Conservation (phyloP, 169 alveolate species). For the Fabrea salina region DNA sequence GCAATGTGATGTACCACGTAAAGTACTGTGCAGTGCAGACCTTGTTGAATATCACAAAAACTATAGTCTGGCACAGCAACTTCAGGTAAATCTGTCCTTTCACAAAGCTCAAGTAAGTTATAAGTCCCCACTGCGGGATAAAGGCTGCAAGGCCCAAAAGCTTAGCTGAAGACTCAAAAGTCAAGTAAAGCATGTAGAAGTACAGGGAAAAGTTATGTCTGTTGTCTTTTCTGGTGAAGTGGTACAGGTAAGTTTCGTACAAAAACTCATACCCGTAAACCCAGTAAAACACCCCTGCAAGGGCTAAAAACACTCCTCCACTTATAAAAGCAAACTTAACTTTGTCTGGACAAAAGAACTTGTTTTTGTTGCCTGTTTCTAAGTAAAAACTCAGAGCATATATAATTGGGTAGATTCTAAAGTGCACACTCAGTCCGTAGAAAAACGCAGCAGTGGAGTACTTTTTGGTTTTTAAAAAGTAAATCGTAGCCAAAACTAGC, state of each 20-base stretch:
- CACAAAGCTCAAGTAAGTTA: constrained; percentile 54
- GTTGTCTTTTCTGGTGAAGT: constrained; percentile 94
- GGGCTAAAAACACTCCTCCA: constrained; percentile 33
- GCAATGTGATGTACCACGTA: constrained; percentile 85
- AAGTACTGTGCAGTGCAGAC: constrained; percentile 94
- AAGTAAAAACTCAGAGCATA: constrained; percentile 86
- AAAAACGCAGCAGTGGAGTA: constrained; percentile 80
- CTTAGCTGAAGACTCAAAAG: constrained; percentile 64
- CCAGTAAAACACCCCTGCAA: constrained; percentile 37
- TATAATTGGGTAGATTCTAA: constrained; percentile 95
- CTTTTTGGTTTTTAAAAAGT: constrained; percentile 61
- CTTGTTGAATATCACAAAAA: constrained; percentile 94
- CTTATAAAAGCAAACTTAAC: constrained; percentile 24
- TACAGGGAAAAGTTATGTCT: constrained; percentile 96
- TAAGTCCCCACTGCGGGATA: constrained; percentile 64
- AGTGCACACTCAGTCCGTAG: constrained; percentile 94
- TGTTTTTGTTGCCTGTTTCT: constrained; percentile 43
- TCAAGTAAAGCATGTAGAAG: constrained; percentile 91
- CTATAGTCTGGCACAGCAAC: constrained; percentile 81
- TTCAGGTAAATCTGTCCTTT: constrained; percentile 48
- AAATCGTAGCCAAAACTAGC: constrained; percentile 65
- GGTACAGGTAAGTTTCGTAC: constrained; percentile 94
- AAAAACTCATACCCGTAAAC: constrained; percentile 90
- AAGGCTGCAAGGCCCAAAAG: constrained; percentile 56
- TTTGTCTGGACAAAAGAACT: neutral